phyloP scores from a whole-genome alignment of 352 stramenopile species.

The Phytopythium mirpurense region DNA sequence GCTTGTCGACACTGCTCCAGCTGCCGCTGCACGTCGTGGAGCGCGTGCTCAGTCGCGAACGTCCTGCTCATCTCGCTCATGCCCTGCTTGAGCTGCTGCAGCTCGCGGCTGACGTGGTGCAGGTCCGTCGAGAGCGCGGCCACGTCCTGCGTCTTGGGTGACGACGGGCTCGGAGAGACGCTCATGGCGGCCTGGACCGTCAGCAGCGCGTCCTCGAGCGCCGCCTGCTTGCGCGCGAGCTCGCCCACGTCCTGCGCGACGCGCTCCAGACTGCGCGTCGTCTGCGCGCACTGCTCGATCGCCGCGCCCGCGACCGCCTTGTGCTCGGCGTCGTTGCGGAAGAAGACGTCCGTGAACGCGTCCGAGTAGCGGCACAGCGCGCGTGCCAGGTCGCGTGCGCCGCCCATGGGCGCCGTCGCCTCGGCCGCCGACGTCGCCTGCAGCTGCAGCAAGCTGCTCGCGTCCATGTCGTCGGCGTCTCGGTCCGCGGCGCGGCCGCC shows the following conservation, averaged over 20 bases:
- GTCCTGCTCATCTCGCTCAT: constrained; percentile 34
- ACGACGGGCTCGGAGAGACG: neutral
- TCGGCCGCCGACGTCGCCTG: constrained; percentile 3
- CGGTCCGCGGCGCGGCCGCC: constrained; percentile 25
- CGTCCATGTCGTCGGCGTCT: constrained; percentile 21
- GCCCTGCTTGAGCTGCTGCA: constrained; percentile 30
- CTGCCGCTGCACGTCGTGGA: constrained; percentile 33
- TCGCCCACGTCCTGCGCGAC: constrained; percentile 34
- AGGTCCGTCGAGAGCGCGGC: neutral
- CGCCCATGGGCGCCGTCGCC: constrained; percentile 3
- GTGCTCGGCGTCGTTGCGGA: constrained; percentile 21
- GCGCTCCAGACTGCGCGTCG: constrained; percentile 40
- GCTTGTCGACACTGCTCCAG: constrained; percentile 20
- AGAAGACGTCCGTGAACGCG: constrained; percentile 51
- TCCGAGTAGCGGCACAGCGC: constrained; percentile 47
- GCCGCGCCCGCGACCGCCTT: constrained; percentile 16
- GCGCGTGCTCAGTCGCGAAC: constrained; percentile 42
- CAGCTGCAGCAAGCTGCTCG: neutral
- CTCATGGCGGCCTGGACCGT: constrained; percentile 16
- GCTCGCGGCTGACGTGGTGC: constrained; percentile 21
- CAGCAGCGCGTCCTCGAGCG: constrained; percentile 22
- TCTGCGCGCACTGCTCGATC: constrained; percentile 21
- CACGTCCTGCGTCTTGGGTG: neutral
- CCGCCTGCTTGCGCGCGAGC: constrained; percentile 37
- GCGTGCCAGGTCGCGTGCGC: constrained; percentile 5